Conservation (phyloP, 2,329 filamentous ascomycete species). For the Xylaria multiplex region DNA sequence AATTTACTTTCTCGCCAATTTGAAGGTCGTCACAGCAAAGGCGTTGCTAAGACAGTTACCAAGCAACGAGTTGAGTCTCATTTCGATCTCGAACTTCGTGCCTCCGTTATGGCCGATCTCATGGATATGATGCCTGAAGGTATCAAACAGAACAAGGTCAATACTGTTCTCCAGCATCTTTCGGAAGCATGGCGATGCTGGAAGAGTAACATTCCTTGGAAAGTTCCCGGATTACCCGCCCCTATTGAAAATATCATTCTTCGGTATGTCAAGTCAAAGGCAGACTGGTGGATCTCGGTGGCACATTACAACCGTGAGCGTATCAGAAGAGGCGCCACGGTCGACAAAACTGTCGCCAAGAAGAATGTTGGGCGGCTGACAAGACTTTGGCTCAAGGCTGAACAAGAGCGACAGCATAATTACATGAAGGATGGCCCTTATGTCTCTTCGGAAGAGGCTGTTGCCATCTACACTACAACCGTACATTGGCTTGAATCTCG, state of each 20-base stretch:
- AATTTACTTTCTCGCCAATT: conserved; percentile 97
- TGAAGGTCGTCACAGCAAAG: conserved; percentile 97
- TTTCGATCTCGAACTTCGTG: conserved; percentile 95
- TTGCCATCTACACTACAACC: conserved; percentile 98
- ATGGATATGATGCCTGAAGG: conserved; percentile 99
- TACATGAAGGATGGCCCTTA: conserved; percentile 99
- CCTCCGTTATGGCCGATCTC: conserved; percentile 97
- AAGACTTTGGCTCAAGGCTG: conserved; percentile 94
- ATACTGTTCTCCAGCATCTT: conserved; percentile 94
- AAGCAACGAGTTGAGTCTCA: conserved; percentile 99
- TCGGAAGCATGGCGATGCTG: conserved; percentile 99
- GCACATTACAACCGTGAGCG: conserved; percentile 98
- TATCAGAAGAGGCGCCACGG: conserved; percentile 93
- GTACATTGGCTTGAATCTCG: conserved; percentile 98
- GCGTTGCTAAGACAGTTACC: conserved; percentile 97
- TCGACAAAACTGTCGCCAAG: conserved; percentile 99
- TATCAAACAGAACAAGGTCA: conserved; percentile 99
- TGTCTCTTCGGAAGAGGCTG: conserved; percentile 96
- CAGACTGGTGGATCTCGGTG: conserved; percentile 99
- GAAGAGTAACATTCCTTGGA: conserved; percentile 99
- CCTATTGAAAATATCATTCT: conserved; percentile 99
- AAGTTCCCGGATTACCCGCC: conserved; percentile 93
- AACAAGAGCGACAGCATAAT: conserved; percentile 98
- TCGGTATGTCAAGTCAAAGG: conserved; percentile 98
- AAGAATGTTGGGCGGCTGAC: conserved; percentile 97